Base-by-base conservation (phyloP, 345 rosid genomes). In the Turritis glabra region DNA sequence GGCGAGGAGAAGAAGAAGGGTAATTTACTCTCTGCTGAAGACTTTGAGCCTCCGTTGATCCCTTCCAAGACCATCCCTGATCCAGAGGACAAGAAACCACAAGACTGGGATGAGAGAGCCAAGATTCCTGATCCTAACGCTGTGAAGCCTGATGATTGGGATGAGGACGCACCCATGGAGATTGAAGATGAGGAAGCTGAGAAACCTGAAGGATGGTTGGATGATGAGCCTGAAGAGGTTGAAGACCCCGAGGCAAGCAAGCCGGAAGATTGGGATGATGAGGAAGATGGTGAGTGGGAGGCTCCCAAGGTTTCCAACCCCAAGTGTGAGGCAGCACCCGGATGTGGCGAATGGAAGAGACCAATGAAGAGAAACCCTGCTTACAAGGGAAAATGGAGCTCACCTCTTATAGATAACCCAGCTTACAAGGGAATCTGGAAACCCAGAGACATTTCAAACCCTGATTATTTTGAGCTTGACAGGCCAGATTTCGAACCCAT, bases 251-350 rank as follows among this genome's bases (percentile, higher is more conserved):
- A 90, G 40, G 96, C 93, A 10, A 69, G 84, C 44, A 90, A 90
- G 77, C 96, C 93, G 0, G 93, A 90, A 73, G 96, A 90, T 71
- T 90, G 93, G 96, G 93, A 90, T 83, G 96, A 90, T 12, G 96
- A 90, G 74, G 96, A 90, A 81, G 93, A 90, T 75, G 96, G 96
- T 77, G 86, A 83, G 75, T 90, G 93, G 91, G 96, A 90, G 58
- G 88, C 93, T 43, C 93, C 91, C 3, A 90, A 88, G 83, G 76
- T 85, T 64, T 83, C 82, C 11, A 90, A 90, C 82, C 90, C 96
- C 33, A 86, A 80, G 43, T 90, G 96, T 69, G 87, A 83, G 60
- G 17, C 71, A 52, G 87, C 85, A 61, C 96, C 91, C 1, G 96
- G 96, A 35, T 90, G 96, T 68, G 96, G 96, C 54, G 86, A 82